phyloP scores from a whole-genome alignment of 2,329 filamentous ascomycete species.

The Pestalotiopsis sp. region DNA sequence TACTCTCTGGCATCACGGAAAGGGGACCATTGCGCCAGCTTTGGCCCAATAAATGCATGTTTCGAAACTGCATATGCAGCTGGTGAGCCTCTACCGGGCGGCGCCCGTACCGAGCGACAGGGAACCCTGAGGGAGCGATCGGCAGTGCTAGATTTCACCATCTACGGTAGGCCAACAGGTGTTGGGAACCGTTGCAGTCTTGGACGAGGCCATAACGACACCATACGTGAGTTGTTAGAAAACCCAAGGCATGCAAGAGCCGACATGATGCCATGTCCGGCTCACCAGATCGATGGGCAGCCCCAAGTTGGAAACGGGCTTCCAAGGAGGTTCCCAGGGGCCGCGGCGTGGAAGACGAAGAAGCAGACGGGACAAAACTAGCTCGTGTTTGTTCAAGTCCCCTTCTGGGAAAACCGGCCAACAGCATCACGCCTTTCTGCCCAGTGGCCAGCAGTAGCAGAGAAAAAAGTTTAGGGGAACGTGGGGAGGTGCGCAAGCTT shows the following conservation, averaged over 20 bases:
- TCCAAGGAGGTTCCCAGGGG: neutral
- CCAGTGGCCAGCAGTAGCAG: constrained; percentile 1
- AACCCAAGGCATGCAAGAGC: neutral
- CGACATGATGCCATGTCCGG: neutral
- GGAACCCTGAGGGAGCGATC: no score
- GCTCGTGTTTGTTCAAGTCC: neutral
- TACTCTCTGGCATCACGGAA: no score
- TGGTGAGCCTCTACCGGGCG: no score
- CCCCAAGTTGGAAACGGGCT: neutral
- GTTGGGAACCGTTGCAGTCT: no score
- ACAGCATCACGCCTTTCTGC: neutral
- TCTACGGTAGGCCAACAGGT: no score
- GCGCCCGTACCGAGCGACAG: no score
- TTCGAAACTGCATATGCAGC: no score
- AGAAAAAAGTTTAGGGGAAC: constrained; percentile 11
- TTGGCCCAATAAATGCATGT: no score
- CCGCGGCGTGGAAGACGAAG: neutral
- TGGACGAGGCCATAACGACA: no score
- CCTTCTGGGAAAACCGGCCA: neutral
- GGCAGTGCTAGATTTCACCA: no score
- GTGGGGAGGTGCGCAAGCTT: constrained; percentile 9
- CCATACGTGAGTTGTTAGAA: no score
- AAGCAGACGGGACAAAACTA: neutral
- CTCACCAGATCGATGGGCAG: neutral
- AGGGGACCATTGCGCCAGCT: no score